A percentile compares a stretch with the other conserved stretches of the same genome.
Evolutionary conservation across 129 eudicot genomes (phyloP).

Genomic region (Cynara cardunculus): DNA sequence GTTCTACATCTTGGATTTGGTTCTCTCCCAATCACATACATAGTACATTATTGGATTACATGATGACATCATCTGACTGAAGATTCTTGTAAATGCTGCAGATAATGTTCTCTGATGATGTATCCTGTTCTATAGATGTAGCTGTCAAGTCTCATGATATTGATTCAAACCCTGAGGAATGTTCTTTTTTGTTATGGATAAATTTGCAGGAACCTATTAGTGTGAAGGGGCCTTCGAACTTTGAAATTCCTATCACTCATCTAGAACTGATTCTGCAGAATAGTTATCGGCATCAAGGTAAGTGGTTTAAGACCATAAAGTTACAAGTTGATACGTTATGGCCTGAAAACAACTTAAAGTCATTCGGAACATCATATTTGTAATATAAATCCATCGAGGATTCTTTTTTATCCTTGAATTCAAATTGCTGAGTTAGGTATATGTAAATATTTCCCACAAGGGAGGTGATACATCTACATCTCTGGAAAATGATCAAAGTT

Average conservation of each 20-base stretch:
- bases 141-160: constrained; percentile 15
- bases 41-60: not conserved
- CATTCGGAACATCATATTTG: not conserved
- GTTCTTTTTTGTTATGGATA: constrained; percentile 18
- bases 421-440: constrained; percentile 30
- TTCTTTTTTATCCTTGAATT: constrained; percentile 15
- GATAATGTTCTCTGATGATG: constrained; percentile 12
- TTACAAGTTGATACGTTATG: constrained; percentile 23
- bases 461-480: constrained; percentile 40
- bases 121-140: constrained; percentile 21
- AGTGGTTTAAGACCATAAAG: constrained; percentile 10
- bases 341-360: not conserved
- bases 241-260: constrained; percentile 11
- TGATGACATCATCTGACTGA: constrained; percentile 1
- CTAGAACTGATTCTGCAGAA: constrained; percentile 21
- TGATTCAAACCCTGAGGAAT: constrained; percentile 15
- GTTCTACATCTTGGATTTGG: not conserved
- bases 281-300: constrained; percentile 21
- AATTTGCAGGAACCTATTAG: constrained; percentile 18
- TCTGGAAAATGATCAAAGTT: constrained; percentile 44
- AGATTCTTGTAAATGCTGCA: constrained; percentile 16
- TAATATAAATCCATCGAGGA: constrained; percentile 1
- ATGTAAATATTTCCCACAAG: constrained; percentile 35
- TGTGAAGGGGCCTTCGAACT: constrained; percentile 23
- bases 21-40: not conserved